Evolutionary conservation across 2,329 filamentous ascomycete species (phyloP).

Genomic region (Aspergillus ustus): DNA sequence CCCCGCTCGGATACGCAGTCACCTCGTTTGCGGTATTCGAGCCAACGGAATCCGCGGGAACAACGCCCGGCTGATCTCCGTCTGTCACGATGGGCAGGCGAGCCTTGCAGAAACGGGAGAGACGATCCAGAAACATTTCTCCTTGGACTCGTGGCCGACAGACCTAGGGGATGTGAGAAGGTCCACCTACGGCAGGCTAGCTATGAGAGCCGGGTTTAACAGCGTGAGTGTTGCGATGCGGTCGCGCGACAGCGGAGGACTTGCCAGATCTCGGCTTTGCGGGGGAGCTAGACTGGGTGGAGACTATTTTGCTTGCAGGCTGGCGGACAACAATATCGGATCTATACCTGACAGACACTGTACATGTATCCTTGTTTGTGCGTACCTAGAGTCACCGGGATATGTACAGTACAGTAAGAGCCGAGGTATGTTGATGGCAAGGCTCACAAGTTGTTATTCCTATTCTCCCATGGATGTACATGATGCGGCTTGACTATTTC

Average conservation of each 20-base stretch:
- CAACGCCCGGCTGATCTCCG: not conserved
- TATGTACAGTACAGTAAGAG: too few species aligned
- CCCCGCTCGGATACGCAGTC: not conserved
- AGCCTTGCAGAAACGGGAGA: not conserved
- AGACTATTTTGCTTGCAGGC: too few species aligned
- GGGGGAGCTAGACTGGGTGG: too few species aligned
- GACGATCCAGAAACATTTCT: slow-evolving; percentile 1
- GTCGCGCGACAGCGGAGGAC: not conserved
- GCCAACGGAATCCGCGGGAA: slow-evolving; percentile 3
- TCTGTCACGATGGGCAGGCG: not conserved
- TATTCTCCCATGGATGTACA: too few species aligned
- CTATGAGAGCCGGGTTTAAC: not conserved
- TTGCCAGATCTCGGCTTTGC: not conserved
- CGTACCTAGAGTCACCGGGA: too few species aligned
- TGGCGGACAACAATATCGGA: too few species aligned
- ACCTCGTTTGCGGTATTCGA: not conserved
- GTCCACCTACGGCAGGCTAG: not conserved
- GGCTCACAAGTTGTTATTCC: too few species aligned
- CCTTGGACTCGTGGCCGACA: not conserved
- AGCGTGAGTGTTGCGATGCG: not conserved
- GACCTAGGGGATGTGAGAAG: not conserved
- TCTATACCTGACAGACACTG: too few species aligned
- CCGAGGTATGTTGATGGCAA: too few species aligned
- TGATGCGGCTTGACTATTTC: too few species aligned
- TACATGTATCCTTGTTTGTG: too few species aligned